Base-by-base conservation (phyloP, 192 early-diverging fungal species). In the Bifiguratus adelaidae region DNA sequence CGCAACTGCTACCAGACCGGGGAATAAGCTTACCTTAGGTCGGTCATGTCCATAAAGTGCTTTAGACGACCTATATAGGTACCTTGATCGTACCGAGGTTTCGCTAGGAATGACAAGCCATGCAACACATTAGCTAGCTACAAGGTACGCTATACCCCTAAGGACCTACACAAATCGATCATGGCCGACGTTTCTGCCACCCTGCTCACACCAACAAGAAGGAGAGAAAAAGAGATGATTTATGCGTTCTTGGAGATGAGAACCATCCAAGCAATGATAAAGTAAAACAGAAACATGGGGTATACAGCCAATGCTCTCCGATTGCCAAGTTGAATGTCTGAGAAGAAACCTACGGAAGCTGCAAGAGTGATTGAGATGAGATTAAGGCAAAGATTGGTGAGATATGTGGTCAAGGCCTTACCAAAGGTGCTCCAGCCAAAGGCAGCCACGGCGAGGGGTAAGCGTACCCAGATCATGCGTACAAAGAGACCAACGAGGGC, bases 211-310 rank as follows among this genome's bases (percentile, higher is more conserved):
- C n/a, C n/a, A n/a, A n/a, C n/a, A n/a, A n/a, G n/a, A n/a, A n/a
- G n/a, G n/a, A n/a, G n/a, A n/a, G n/a, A n/a, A n/a, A n/a, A n/a
- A n/a, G n/a, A n/a, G n/a, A n/a, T n/a, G n/a, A n/a, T n/a, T n/a
- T n/a, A n/a, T n/a, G n/a, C n/a, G n/a, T n/a, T n/a, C n/a, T n/a
- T n/a, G 36, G 83, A 82, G 24, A 88, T 83, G 19, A 85, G 68
- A 42, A 98, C 83, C 67, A 96, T 76, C 95, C 95, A 98, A 32
- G 76, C 84, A 58, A 98, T 91, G 55, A 86, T 70, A 44, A 95
- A 89, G 62, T 94, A 98, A 52, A 98, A 98, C 48, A 98, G 64
- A 48, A 83, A 88, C 19, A 98, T 81, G 33, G 95, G 95, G 58
- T 96, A 98, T 24, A 96, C 76, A 8, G 89, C 93, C 33, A 98